A percentile compares a stretch with the other conserved stretches of the same genome.
Evolutionary conservation across 2,329 filamentous ascomycete genomes (phyloP).

Genomic region (Metarhizium brunneum): DNA sequence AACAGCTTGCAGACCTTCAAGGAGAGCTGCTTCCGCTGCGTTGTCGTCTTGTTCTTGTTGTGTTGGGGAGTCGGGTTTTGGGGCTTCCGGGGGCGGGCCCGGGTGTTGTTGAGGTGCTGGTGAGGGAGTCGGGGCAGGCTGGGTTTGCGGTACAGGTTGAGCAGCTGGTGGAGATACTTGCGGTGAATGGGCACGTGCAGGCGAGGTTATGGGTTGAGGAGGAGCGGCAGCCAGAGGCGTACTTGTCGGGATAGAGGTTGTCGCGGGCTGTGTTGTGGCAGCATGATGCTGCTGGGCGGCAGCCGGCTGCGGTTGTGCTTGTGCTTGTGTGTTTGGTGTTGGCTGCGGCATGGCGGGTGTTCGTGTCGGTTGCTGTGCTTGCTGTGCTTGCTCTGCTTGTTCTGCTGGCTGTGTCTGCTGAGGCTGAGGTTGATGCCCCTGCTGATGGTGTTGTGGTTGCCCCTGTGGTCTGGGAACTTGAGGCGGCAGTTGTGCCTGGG

Average conservation of each 20-base stretch:
- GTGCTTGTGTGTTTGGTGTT: background rate
- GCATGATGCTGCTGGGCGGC: background rate
- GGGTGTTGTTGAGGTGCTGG: constrained; percentile 1
- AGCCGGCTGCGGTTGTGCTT: background rate
- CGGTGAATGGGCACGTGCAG: background rate
- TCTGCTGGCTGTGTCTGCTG: constrained; percentile 11
- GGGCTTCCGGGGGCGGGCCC: constrained; percentile 13
- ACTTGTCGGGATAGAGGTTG: background rate
- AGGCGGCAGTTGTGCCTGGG: constrained; percentile 19
- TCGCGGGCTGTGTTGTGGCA: background rate
- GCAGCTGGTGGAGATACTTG: background rate
- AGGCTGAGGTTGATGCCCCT: constrained; percentile 7
- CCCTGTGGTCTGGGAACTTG: constrained; percentile 8
- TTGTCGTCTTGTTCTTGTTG: constrained; percentile 19
- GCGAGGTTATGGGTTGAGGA: background rate
- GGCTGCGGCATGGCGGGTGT: constrained; percentile 3
- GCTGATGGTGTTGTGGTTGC: constrained; percentile 17
- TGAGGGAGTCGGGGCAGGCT: background rate
- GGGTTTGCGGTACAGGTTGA: background rate
- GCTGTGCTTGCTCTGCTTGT: constrained; percentile 5
- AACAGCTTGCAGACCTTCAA: constrained; percentile 25
- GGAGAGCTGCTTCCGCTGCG: constrained; percentile 23
- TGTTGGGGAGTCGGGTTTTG: constrained; percentile 13
- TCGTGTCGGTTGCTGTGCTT: constrained; percentile 2
- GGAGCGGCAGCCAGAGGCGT: background rate